Evolutionary conservation across 2,329 filamentous ascomycete species (phyloP).

Genomic region (Sporothrix luriei): DNA sequence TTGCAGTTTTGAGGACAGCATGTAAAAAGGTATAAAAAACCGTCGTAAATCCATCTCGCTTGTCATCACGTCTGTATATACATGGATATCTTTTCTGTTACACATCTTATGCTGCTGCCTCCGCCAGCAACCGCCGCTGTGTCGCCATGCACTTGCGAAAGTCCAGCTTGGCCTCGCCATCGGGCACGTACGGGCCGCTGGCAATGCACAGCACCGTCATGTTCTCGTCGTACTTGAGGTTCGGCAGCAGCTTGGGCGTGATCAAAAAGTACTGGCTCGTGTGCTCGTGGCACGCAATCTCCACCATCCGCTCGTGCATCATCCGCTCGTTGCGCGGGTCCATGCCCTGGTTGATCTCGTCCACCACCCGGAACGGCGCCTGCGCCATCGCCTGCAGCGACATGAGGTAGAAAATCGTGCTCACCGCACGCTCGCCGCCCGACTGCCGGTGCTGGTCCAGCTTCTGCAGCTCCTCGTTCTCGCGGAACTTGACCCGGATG

Average conservation of each 20-base stretch:
- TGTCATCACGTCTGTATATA: not conserved
- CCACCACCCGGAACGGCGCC: slow-evolving; percentile 94
- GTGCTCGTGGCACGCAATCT: slow-evolving; percentile 86
- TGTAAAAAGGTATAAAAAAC: not conserved
- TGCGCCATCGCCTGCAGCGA: slow-evolving; percentile 90
- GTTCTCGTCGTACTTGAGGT: slow-evolving; percentile 79
- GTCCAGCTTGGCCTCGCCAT: slow-evolving; percentile 55
- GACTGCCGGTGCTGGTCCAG: slow-evolving; percentile 93
- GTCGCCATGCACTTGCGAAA: slow-evolving; percentile 42
- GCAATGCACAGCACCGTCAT: slow-evolving; percentile 96
- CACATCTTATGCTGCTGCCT: not conserved
- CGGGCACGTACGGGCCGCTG: slow-evolving; percentile 74
- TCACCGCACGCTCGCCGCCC: slow-evolving; percentile 92
- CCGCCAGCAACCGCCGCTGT: slow-evolving; percentile 32
- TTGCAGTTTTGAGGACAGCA: not conserved
- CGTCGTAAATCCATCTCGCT: not conserved
- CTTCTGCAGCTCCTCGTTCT: slow-evolving; percentile 79
- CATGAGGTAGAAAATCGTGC: slow-evolving; percentile 99
- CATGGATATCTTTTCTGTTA: not conserved
- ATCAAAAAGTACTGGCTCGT: slow-evolving; percentile 93
- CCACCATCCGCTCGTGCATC: slow-evolving; percentile 97
- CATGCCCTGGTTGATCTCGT: slow-evolving; percentile 99
- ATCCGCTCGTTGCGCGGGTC: slow-evolving; percentile 97
- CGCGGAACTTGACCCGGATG: slow-evolving; percentile 92
- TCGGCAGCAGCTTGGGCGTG: slow-evolving; percentile 89